phyloP scores from a whole-genome alignment of 1,284 basidiomycete genomes.

The Psilocybe mexicana region DNA sequence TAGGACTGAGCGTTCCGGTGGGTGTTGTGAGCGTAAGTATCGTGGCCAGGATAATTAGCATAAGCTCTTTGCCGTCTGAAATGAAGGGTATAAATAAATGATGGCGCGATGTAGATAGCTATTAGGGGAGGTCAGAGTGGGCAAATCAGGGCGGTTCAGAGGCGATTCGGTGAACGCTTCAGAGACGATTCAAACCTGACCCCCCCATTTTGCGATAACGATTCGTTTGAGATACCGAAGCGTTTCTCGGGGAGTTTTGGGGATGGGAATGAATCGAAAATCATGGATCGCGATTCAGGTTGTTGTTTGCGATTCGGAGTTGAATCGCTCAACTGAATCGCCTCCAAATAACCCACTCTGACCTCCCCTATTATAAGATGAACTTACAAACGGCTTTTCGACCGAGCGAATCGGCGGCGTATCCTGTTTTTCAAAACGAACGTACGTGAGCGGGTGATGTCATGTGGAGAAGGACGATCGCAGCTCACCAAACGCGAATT shows the following conservation, averaged over 20 bases:
- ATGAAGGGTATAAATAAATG: background rate
- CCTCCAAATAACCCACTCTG: too few relatives aligned
- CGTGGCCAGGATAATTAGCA: slow-evolving; percentile 75
- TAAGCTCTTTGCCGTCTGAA: slow-evolving; percentile 73
- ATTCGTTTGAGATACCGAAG: too few relatives aligned
- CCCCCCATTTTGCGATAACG: too few relatives aligned
- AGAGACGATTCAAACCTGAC: too few relatives aligned
- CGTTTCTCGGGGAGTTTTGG: too few relatives aligned
- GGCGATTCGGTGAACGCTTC: too few relatives aligned
- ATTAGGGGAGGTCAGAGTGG: background rate
- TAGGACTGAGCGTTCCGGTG: slow-evolving; percentile 42
- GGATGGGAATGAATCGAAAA: too few relatives aligned
- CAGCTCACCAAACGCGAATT: slow-evolving; percentile 60
- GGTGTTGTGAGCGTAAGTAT: slow-evolving; percentile 54
- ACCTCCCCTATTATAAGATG: too few relatives aligned
- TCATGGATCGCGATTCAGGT: too few relatives aligned
- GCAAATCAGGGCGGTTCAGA: too few relatives aligned
- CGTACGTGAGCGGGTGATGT: background rate
- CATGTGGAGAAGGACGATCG: background rate
- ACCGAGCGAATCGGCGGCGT: slow-evolving; percentile 67
- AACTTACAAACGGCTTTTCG: slow-evolving; percentile 64
- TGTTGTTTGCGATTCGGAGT: too few relatives aligned
- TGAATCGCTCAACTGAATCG: too few relatives aligned
- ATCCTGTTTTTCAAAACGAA: slow-evolving; percentile 19
- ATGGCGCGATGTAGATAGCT: slow-evolving; percentile 17